Evolutionary conservation across 2,329 filamentous ascomycete species (phyloP).

Genomic region (Colletotrichum costaricense): DNA sequence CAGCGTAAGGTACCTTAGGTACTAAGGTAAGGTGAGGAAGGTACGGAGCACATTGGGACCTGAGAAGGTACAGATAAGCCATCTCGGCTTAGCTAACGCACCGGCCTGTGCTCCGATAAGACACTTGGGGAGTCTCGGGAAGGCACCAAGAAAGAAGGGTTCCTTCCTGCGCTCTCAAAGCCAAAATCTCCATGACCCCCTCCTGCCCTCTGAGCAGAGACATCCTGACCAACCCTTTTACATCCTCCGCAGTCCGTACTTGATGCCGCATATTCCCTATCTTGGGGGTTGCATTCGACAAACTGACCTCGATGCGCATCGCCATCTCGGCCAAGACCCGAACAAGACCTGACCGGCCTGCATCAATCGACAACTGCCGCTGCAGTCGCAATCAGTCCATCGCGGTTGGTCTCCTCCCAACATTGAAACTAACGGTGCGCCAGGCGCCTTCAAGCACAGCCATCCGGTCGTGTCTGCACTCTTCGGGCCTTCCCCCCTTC

Average conservation of each 20-base stretch:
- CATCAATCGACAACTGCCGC: not conserved
- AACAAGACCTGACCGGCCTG: not conserved
- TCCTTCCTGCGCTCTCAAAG: not conserved
- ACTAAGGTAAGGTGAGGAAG: too few relatives aligned
- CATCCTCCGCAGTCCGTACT: not conserved
- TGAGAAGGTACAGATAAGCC: not conserved
- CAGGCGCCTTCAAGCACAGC: constrained; percentile 18
- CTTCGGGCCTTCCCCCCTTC: constrained; percentile 27
- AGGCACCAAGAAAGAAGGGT: not conserved
- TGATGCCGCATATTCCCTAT: not conserved
- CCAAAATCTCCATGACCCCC: not conserved
- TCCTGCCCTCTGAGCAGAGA: not conserved
- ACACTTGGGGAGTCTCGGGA: not conserved
- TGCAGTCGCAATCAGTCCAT: not conserved
- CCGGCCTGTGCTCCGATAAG: not conserved
- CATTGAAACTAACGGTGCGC: constrained; percentile 28
- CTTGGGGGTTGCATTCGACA: not conserved
- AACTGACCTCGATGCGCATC: not conserved
- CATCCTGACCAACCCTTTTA: not conserved
- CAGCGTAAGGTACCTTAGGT: too few relatives aligned
- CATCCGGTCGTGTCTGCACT: constrained; percentile 28
- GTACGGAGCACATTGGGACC: too few relatives aligned
- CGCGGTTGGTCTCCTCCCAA: not conserved
- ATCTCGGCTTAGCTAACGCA: not conserved
- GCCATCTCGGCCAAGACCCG: not conserved